A percentile compares a stretch with the other conserved stretches of the same genome.
Evolutionary conservation across 306 rosid genomes (phyloP).

Genomic region (Acmispon strigosus): DNA sequence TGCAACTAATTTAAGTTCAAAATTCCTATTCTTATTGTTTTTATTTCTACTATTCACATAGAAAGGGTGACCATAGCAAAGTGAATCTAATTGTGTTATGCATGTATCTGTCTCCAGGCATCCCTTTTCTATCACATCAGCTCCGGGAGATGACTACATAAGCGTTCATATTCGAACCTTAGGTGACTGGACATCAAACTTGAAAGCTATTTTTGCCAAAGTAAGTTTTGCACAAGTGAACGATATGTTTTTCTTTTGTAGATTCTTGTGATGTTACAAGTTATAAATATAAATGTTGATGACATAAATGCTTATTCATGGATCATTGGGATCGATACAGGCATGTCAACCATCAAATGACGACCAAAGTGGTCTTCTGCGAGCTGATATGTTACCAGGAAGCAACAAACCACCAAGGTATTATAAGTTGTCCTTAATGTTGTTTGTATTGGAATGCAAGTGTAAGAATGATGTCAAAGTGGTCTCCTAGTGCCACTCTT

Average conservation of each 20-base stretch:
- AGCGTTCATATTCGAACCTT: slow-evolving; percentile 69
- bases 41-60: neutral
- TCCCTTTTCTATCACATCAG: slow-evolving; percentile 77
- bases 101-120: slow-evolving; percentile 38
- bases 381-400: slow-evolving; percentile 50
- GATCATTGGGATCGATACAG: slow-evolving; percentile 21
- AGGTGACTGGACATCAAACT: slow-evolving; percentile 82
- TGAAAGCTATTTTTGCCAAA: slow-evolving; percentile 58
- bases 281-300: neutral
- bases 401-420: slow-evolving; percentile 46
- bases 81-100: neutral
- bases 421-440: neutral
- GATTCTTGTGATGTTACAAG: neutral
- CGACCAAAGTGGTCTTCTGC: slow-evolving; percentile 62
- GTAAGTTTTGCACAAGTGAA: slow-evolving; percentile 20
- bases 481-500: too few relatives aligned
- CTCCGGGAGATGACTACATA: slow-evolving; percentile 69
- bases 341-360: slow-evolving; percentile 66
- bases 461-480: neutral
- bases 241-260: neutral
- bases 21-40: neutral
- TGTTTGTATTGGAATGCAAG: neutral
- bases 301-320: neutral
- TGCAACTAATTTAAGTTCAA: neutral
- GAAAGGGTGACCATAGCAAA: neutral